These are phyloP conservation scores for Oleoguttula mirabilis DNA, from an alignment of 495 filamentous ascomycete genomes.

Conservation along the genomic window DNA sequence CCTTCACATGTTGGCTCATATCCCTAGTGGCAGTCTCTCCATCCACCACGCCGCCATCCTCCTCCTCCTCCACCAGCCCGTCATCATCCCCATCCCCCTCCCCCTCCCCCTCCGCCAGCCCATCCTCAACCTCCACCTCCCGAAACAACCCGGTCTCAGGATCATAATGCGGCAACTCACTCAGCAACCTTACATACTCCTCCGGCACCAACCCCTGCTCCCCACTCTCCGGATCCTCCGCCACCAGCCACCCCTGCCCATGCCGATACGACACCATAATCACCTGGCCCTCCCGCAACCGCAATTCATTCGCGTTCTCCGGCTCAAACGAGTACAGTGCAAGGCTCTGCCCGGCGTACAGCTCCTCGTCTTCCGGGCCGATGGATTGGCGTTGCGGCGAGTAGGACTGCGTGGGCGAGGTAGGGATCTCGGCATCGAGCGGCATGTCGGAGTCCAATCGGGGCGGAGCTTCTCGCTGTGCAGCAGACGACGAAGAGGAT, in stretches of 20 bases:
- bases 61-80: not conserved
- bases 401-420: constrained; percentile 16
- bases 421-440: constrained; percentile 15
- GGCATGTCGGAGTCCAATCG: constrained; percentile 12
- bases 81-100: not conserved
- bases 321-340: constrained; percentile 89
- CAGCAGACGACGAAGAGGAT: not conserved
- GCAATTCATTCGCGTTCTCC: constrained; percentile 94
- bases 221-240: constrained; percentile 86
- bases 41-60: not conserved
- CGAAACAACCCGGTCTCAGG: constrained; percentile 29
- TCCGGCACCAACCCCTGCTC: constrained; percentile 87
- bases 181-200: constrained; percentile 85
- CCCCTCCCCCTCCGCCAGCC: not conserved
- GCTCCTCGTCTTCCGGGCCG: constrained; percentile 24
- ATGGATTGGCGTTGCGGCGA: constrained; percentile 22
- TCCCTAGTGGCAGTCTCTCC: too few species aligned
- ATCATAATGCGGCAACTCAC: constrained; percentile 50
- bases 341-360: constrained; percentile 29
- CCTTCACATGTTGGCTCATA: not conserved
- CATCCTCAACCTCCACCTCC: not conserved
- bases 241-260: constrained; percentile 93
- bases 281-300: constrained; percentile 83
- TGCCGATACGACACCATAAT: constrained; percentile 94
- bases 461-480: not conserved